Base-by-base conservation (phyloP, 2,329 filamentous ascomycete genomes). In the Phyllosticta ampelicida region DNA sequence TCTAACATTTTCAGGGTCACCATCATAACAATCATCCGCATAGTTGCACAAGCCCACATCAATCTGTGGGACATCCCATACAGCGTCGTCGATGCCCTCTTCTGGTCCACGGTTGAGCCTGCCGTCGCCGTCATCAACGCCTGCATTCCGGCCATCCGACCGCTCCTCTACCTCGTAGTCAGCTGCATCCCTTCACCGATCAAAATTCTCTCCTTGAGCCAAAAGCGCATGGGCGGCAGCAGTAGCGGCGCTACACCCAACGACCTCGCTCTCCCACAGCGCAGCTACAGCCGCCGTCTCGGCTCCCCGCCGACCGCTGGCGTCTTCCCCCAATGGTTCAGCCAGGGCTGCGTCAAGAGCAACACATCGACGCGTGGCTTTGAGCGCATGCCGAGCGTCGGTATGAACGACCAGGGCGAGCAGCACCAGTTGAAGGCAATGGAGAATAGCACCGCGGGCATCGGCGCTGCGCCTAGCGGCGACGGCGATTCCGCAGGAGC, bases 101-200 rank as follows among this genome's bases (percentile, higher is more conserved):
- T 75, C 55, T 74, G 73, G 62, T 69, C 66, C 16, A 68, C 66
- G 9, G 61, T 74, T 18, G 74, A 76, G 62, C 73, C 72, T 18
- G 70, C 64, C 52, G 64, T 76, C 26, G 73, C 68, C 36, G 67
- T 77, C 10, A 69, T 68, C 8, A 62, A 73, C 11, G 69, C 71
- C n/a, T 76, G 72, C 56, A 65, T 76, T 19, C 73, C 74, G 0
- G 66, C 74, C 16, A 65, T 76, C 29, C 70, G 73, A 0, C 73
- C 74, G 5, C 65, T 77, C 8, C 64, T 77, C 3, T 44, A 13
- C 36, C 5, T n/a, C 36, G 11, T 44, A 16, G 55, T 20, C 5
- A 51, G 29, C 23, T 28, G 58, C 30, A 49, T 53, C 13, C 55
- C 59, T 6, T 44, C 36, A 18, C n/a, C 36, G 5, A 44, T 44